phyloP scores from a whole-genome alignment of 2,329 filamentous ascomycete species.

The Trichoderma sp. region DNA sequence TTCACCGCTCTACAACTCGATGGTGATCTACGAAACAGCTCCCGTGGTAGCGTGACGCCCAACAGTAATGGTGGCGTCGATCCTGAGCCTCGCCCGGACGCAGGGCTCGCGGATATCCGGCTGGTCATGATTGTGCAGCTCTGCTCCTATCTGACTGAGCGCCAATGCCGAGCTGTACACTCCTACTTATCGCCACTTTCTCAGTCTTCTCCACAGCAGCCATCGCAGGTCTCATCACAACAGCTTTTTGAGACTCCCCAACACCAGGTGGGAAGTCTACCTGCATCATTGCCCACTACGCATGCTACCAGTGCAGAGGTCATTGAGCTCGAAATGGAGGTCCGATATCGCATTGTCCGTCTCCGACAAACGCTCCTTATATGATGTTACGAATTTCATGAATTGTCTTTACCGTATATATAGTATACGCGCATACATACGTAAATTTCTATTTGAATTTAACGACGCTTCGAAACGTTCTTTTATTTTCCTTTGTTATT shows the following conservation, averaged over 20 bases:
- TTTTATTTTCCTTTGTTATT: no score
- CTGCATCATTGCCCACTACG: background rate
- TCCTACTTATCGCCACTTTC: no score
- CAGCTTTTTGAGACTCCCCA: background rate
- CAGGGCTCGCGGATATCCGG: background rate
- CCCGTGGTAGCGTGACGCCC: no score
- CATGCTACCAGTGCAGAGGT: background rate
- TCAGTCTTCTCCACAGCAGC: background rate
- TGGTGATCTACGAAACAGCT: no score
- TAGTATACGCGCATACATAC: no score
- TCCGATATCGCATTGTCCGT: background rate
- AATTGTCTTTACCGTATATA: background rate
- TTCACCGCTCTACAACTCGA: background rate
- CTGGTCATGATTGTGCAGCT: slow-evolving; percentile 7
- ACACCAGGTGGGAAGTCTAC: background rate
- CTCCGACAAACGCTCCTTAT: background rate
- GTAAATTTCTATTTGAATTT: no score
- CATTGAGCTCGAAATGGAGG: background rate
- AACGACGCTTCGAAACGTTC: no score
- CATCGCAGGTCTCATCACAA: background rate
- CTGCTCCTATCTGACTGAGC: background rate
- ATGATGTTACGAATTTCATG: background rate
- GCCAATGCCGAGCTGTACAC: background rate
- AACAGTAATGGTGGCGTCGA: background rate
- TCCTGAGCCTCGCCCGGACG: background rate